Evolutionary conservation across 257 asterid species (phyloP).

Genomic region (Galeopsis tetrahit): DNA sequence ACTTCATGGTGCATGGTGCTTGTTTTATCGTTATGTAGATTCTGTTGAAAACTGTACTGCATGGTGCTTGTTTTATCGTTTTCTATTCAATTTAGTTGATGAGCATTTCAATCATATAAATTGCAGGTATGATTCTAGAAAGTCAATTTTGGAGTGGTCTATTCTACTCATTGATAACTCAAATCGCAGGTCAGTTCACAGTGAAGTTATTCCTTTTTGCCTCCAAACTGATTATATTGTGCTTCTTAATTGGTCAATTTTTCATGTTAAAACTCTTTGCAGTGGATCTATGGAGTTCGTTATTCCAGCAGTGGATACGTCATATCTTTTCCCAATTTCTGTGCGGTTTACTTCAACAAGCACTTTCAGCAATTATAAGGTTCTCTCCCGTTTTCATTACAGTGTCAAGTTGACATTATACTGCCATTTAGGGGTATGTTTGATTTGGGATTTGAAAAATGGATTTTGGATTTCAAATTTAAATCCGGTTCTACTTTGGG

Average conservation of each 20-base stretch:
- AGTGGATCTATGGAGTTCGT: slow-evolving; percentile 94
- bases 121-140: slow-evolving; percentile 83
- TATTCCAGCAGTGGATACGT: slow-evolving; percentile 80
- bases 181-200: slow-evolving; percentile 76
- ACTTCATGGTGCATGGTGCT: slow-evolving; percentile 11
- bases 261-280: slow-evolving; percentile 43
- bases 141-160: slow-evolving; percentile 89
- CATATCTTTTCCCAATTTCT: slow-evolving; percentile 83
- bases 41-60: not conserved
- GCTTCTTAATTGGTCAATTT: slow-evolving; percentile 31
- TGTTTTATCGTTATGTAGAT: slow-evolving; percentile 18
- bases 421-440: not conserved
- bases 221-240: slow-evolving; percentile 14
- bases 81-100: slow-evolving; percentile 12
- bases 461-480: too few relatives aligned
- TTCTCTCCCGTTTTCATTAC: slow-evolving; percentile 28
- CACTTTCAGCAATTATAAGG: slow-evolving; percentile 87
- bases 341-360: slow-evolving; percentile 73
- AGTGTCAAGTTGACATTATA: not conserved
- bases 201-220: slow-evolving; percentile 11
- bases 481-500: too few relatives aligned
- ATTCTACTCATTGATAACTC: slow-evolving; percentile 83
- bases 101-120: slow-evolving; percentile 22
- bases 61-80: slow-evolving; percentile 29
- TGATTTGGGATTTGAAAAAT: too few relatives aligned